Percentiles rank a stretch among this genome's conserved stretches.
Evolutionary conservation across 2,329 filamentous ascomycete genomes (phyloP).

Genomic region (Dactylonectria estremocensis): DNA sequence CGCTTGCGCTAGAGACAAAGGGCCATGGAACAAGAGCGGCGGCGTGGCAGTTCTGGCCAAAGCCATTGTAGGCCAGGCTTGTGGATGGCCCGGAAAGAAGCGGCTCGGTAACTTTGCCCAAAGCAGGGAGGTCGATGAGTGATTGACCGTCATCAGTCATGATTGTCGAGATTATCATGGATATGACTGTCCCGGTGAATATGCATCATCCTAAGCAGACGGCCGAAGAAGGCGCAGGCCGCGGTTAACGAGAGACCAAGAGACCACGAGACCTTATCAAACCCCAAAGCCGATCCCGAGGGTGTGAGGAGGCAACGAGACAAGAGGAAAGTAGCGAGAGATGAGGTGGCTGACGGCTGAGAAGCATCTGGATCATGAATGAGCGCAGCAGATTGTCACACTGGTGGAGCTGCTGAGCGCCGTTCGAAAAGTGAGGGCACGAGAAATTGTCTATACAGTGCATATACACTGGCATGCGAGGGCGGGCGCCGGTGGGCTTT

Average conservation of each 20-base stretch:
- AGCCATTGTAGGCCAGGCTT: neutral
- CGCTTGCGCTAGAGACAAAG: conserved; percentile 17
- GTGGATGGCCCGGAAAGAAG: conserved; percentile 2
- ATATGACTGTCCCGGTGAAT: neutral
- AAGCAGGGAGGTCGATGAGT: neutral
- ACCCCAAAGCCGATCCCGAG: neutral
- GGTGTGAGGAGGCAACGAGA: neutral
- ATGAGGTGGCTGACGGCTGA: conserved; percentile 44
- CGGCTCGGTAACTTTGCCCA: conserved; percentile 1
- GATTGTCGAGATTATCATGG: neutral
- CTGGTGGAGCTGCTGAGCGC: conserved; percentile 46
- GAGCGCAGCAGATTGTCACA: conserved; percentile 46
- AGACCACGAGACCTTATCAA: neutral
- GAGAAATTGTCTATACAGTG: conserved; percentile 49
- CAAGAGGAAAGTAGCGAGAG: conserved; percentile 20
- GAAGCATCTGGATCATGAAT: conserved; percentile 40
- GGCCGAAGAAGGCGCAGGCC: neutral
- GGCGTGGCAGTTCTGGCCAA: conserved; percentile 1
- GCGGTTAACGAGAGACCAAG: conserved; percentile 9
- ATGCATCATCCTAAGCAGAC: neutral
- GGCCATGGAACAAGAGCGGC: neutral
- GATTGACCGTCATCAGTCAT: neutral
- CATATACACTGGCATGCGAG: conserved; percentile 27
- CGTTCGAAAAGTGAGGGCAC: conserved; percentile 30
- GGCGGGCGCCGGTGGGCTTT: neutral